Percentiles rank a stretch among this genome's conserved stretches.
phyloP scores from a whole-genome alignment of 2,329 filamentous ascomycete species.

The Phialemoniopsis sp. region DNA sequence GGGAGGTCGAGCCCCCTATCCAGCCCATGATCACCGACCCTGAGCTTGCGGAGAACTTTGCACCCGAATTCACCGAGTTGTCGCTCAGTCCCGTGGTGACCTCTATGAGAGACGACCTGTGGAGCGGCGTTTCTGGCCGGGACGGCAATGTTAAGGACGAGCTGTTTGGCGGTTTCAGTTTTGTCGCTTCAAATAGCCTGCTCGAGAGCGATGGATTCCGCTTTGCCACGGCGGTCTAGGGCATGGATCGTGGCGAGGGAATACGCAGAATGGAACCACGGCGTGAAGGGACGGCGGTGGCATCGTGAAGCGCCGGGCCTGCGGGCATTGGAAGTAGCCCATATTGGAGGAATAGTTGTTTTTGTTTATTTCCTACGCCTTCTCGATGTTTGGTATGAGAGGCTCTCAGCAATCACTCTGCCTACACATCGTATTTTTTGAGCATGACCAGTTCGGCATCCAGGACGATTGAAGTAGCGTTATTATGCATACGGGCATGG shows the following conservation, averaged over 20 bases:
- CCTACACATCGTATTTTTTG: no score
- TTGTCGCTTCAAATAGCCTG: constrained; percentile 54
- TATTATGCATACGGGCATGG: no score
- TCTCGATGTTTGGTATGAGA: no score
- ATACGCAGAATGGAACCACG: not conserved
- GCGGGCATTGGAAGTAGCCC: no score
- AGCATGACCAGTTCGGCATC: no score
- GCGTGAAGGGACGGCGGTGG: no score
- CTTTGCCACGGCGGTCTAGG: not conserved
- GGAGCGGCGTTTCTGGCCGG: constrained; percentile 6
- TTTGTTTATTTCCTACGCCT: no score
- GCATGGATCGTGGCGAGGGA: no score
- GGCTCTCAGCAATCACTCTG: no score
- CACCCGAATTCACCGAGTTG: constrained; percentile 83
- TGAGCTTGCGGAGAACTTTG: constrained; percentile 94
- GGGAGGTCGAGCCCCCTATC: constrained; percentile 85
- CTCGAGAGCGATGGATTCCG: constrained; percentile 43
- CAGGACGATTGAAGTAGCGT: no score
- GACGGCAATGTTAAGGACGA: constrained; percentile 40
- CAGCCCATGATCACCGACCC: constrained; percentile 92
- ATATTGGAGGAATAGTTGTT: no score
- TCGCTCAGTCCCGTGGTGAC: constrained; percentile 69
- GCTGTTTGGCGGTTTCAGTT: constrained; percentile 61
- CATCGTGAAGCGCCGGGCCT: no score
- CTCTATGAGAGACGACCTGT: constrained; percentile 24